A percentile compares a stretch with the other conserved stretches of the same genome.
phyloP scores from a whole-genome alignment of 208 protist species.

The Trypanosoma cruzi region DNA sequence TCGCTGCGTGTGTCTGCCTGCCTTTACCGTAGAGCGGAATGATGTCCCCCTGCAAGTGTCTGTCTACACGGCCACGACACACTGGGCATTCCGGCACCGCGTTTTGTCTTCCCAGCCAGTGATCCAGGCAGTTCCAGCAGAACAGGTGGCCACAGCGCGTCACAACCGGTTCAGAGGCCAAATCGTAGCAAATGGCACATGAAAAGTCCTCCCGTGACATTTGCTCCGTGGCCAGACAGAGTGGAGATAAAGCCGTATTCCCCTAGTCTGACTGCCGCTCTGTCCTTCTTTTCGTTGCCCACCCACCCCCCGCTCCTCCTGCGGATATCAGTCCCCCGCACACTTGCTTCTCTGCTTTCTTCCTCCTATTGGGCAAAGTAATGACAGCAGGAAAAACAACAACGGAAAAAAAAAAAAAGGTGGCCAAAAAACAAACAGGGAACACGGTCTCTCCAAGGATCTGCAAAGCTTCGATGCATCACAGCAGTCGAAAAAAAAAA shows the following conservation, averaged over 20 bases:
- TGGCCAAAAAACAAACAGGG: no score
- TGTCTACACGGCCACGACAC: conserved; percentile 77
- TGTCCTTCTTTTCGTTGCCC: no score
- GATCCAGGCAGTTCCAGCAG: conserved; percentile 82
- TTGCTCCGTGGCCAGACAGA: background rate
- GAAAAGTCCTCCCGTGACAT: conserved; percentile 55
- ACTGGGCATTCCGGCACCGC: conserved; percentile 67
- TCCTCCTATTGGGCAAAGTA: no score
- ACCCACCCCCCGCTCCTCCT: no score
- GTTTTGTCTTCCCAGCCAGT: conserved; percentile 59
- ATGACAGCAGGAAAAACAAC: no score
- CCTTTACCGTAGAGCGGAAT: conserved; percentile 84
- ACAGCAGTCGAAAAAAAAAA: no score
- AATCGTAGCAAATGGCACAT: conserved; percentile 83
- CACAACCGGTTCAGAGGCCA: conserved; percentile 71
- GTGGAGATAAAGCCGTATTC: background rate
- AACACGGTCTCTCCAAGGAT: no score
- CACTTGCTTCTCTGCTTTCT: no score
- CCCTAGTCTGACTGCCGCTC: no score
- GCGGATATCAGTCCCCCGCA: no score
- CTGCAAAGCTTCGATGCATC: no score
- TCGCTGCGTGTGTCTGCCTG: background rate
- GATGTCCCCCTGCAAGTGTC: conserved; percentile 58
- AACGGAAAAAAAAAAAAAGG: no score
- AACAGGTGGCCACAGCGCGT: conserved; percentile 88